These are phyloP conservation scores for Podila verticillata DNA, from an alignment of 192 early-diverging fungal species.

Conservation along the genomic window DNA sequence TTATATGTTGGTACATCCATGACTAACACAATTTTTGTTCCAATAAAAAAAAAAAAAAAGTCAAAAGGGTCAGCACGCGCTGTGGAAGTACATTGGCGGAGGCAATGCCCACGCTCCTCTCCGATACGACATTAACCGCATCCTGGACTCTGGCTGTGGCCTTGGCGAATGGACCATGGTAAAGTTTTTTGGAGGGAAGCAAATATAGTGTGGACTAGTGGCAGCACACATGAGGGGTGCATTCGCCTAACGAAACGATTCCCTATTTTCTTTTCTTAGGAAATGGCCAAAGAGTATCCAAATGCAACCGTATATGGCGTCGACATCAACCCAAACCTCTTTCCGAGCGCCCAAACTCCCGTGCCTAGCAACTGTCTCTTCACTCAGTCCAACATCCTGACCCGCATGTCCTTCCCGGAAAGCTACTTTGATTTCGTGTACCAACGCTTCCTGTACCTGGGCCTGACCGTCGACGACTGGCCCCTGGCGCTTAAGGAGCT, in stretches of 20 bases:
- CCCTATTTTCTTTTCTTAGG: too few relatives aligned
- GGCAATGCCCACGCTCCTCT: constrained; percentile 5
- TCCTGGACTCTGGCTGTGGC: constrained; percentile 3
- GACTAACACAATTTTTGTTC: neutral
- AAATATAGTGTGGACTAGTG: too few relatives aligned
- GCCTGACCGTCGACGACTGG: constrained; percentile 21
- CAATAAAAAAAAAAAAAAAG: neutral
- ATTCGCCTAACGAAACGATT: too few relatives aligned
- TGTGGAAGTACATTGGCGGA: constrained; percentile 11
- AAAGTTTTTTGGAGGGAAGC: neutral
- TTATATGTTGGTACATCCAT: neutral
- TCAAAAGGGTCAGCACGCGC: constrained; percentile 7
- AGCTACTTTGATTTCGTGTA: constrained; percentile 36
- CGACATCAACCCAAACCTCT: constrained; percentile 2
- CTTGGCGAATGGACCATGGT: constrained; percentile 7
- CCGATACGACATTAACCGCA: neutral
- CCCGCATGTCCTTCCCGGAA: constrained; percentile 24
- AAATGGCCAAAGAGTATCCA: constrained; percentile 10
- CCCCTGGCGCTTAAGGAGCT: constrained; percentile 10
- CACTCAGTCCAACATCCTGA: constrained; percentile 18
- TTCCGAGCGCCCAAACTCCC: neutral
- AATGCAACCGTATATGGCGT: neutral
- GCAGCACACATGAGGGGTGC: too few relatives aligned
- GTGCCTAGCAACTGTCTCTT: constrained; percentile 7
- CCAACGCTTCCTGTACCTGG: constrained; percentile 15